These are phyloP conservation scores for Oryza nivara DNA, from an alignment of 176 grass and related monocot species.

Conservation along the genomic window DNA sequence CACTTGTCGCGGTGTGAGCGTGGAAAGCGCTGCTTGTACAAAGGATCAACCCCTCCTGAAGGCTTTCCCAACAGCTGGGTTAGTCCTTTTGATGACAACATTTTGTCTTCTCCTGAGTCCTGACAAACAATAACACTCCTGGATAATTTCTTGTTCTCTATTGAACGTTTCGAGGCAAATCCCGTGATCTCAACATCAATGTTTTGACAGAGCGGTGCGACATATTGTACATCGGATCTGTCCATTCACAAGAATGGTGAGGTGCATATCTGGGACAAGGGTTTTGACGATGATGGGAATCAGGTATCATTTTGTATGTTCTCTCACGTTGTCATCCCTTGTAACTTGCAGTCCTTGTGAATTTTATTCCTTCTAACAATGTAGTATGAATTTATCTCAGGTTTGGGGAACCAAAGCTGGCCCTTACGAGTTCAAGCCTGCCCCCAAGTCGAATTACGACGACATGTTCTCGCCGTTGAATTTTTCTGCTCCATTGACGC, in stretches of 20 bases:
- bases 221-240: slow-evolving; percentile 85
- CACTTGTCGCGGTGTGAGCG: slow-evolving; percentile 83
- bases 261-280: slow-evolving; percentile 88
- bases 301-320: slow-evolving; percentile 51
- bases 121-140: background rate
- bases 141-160: slow-evolving; percentile 12
- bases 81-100: slow-evolving; percentile 19
- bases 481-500: slow-evolving; percentile 69
- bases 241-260: slow-evolving; percentile 80
- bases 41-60: slow-evolving; percentile 82
- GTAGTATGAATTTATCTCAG: slow-evolving; percentile 44
- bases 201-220: slow-evolving; percentile 73
- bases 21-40: slow-evolving; percentile 87
- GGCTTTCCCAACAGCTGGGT: slow-evolving; percentile 96
- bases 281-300: slow-evolving; percentile 78
- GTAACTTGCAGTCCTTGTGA: background rate
- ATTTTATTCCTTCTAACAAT: background rate
- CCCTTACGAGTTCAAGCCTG: slow-evolving; percentile 88
- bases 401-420: slow-evolving; percentile 85
- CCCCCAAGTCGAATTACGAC: slow-evolving; percentile 65
- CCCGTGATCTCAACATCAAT: slow-evolving; percentile 12
- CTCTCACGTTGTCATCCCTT: background rate
- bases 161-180: background rate
- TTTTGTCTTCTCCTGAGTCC: background rate
- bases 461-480: slow-evolving; percentile 92